A percentile compares a stretch with the other conserved stretches of the same genome.
Conservation (phyloP, 2,329 filamentous ascomycete species). For the Epichloe scottii region DNA sequence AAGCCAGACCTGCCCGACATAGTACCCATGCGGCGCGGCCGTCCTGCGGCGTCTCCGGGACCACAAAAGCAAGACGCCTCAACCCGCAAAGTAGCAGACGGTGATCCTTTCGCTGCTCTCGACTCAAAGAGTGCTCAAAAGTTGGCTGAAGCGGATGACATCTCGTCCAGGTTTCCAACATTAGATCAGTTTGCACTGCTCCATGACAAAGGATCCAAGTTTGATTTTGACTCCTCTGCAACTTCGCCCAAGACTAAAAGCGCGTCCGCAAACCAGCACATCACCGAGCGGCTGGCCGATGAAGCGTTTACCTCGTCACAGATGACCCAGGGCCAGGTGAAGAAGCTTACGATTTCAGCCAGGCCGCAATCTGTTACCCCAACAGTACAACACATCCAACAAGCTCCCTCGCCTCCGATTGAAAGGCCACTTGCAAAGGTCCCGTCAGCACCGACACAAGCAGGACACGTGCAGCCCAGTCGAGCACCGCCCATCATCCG, state of each 20-base stretch:
- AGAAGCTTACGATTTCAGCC: conserved; percentile 10
- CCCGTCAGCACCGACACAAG: conserved; percentile 27
- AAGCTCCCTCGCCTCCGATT: conserved; percentile 14
- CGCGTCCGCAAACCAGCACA: conserved; percentile 43
- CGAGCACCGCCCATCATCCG: conserved; percentile 52
- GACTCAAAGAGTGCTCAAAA: conserved; percentile 46
- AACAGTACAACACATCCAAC: conserved; percentile 10
- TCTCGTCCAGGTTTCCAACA: conserved; percentile 76
- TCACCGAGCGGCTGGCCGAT: conserved; percentile 69
- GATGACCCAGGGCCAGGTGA: conserved; percentile 5
- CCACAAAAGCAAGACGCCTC: conserved; percentile 41
- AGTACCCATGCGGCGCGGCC: conserved; percentile 84
- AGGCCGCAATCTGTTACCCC: conserved; percentile 21
- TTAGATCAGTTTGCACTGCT: conserved; percentile 87
- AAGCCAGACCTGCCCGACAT: conserved; percentile 74
- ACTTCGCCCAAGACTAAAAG: conserved; percentile 37
- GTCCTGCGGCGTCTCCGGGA: conserved; percentile 32
- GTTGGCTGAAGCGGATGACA: conserved; percentile 53
- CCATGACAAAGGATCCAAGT: conserved; percentile 72
- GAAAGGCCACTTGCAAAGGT: conserved; percentile 24
- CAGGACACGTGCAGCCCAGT: conserved; percentile 32
- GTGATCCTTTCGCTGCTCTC: conserved; percentile 83
- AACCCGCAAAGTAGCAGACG: conserved; percentile 50
- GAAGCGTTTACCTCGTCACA: conserved; percentile 58
- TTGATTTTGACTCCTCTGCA: conserved; percentile 59